Evolutionary conservation across 2,329 filamentous ascomycete genomes (phyloP), one percentile per base, ranked within the genome.

Genomic region (Plenodomus lindquistii): DNA sequence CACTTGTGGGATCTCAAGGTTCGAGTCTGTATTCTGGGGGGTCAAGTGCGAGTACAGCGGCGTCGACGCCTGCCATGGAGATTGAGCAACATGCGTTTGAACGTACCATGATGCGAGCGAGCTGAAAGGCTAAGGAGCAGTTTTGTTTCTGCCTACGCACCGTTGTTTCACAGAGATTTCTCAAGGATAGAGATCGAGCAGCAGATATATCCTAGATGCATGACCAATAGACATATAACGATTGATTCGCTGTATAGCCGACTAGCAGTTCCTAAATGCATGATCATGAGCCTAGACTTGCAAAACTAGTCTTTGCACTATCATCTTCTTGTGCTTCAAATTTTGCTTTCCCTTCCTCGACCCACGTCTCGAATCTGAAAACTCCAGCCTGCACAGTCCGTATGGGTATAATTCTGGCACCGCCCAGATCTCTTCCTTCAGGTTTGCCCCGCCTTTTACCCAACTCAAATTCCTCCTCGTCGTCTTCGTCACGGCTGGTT

Each of bases 281-380:
- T 8, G 4, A 10, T 54, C 46, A 51, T 2, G 41, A 50, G 31
- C 50, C 48, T 11, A 58, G 63, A 40, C 60, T 65, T 15, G 54
- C 48, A 46, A 63, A 57, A 40, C 62, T 60, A 15, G 43, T 50
- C 42, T 60, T 55, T 9, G 50, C 17, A 19, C 50, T 50, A 11
- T 45, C 42, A 3, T 27, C 35, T 40, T 51, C 13, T 16, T 21
- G 42, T 20, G 10, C 44, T 29, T 77, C 71, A 24, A 70, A 59
- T 37, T 85, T 85, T 44, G 77, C 76, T 53, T 75, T 77, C 48
- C 80, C 81, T 63, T 88, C 84, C 70, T 89, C 86, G 46, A 88
- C 80, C 85, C 85, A 89, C 48, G 85, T 77, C 66, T 89, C 86
- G 62, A 89, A 79, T 19, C 81, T 74, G 66, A 89, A 81, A 49